phyloP scores from a whole-genome alignment of 2,329 filamentous ascomycete species.

The Dactylellina parvicollis region DNA sequence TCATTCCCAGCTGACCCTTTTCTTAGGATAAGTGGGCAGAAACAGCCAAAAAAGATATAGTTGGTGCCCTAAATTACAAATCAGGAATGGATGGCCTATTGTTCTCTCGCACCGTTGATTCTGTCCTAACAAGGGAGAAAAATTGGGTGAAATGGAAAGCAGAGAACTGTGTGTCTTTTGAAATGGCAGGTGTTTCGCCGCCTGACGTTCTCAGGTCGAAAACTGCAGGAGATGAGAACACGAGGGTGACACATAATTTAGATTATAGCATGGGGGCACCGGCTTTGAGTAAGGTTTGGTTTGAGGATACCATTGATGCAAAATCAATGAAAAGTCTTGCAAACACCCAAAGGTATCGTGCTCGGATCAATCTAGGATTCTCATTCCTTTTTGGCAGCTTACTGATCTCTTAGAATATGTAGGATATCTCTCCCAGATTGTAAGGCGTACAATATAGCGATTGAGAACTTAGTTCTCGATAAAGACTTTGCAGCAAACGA shows the following conservation, averaged over 20 bases:
- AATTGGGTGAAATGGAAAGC: conserved; percentile 99
- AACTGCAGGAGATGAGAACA: conserved; percentile 75
- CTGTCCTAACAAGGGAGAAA: conserved; percentile 92
- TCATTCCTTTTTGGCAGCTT: neutral
- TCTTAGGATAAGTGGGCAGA: conserved; percentile 81
- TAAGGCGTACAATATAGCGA: conserved; percentile 75
- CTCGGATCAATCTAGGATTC: conserved; percentile 46
- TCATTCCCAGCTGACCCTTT: neutral
- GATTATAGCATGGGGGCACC: conserved; percentile 71
- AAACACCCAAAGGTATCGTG: conserved; percentile 66
- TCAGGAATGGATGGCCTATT: conserved; percentile 84
- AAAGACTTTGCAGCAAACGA: conserved; percentile 79
- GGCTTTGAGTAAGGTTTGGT: conserved; percentile 77
- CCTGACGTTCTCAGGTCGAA: conserved; percentile 76
- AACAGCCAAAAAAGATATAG: conserved; percentile 72
- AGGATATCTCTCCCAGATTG: conserved; percentile 76
- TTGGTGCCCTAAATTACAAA: conserved; percentile 84
- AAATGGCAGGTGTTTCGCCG: conserved; percentile 75
- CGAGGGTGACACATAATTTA: conserved; percentile 71
- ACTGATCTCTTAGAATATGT: conserved; percentile 55
- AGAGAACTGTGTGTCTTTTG: conserved; percentile 88
- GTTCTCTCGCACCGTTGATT: conserved; percentile 96
- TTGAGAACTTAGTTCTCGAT: conserved; percentile 83
- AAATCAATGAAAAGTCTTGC: conserved; percentile 76
- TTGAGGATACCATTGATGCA: conserved; percentile 69